phyloP scores from a whole-genome alignment of 2,329 filamentous ascomycete species.

The Stenocarpella maydis region DNA sequence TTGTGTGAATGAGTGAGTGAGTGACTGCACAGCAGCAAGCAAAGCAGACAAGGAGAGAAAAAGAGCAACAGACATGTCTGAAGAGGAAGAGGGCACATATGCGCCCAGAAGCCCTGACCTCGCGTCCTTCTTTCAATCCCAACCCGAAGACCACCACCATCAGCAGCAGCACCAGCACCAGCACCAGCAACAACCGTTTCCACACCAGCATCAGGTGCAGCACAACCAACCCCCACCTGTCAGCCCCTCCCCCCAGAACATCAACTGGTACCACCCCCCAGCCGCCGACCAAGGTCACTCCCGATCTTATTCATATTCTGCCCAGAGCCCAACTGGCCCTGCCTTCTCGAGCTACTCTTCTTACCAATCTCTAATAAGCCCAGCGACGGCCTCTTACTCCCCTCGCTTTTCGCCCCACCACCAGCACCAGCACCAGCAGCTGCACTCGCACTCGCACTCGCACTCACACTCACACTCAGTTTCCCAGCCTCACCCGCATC shows the following conservation, averaged over 20 bases:
- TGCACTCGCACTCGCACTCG: background rate
- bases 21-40: background rate
- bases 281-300: slow-evolving; percentile 28
- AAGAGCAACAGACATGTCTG: slow-evolving; percentile 29
- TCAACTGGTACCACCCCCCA: slow-evolving; percentile 34
- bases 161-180: slow-evolving; percentile 37
- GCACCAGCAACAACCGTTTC: slow-evolving; percentile 23
- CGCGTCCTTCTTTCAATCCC: slow-evolving; percentile 37
- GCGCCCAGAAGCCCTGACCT: slow-evolving; percentile 27
- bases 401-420: slow-evolving; percentile 32
- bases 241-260: slow-evolving; percentile 24
- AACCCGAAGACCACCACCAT: slow-evolving; percentile 37
- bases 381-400: slow-evolving; percentile 25
- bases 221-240: slow-evolving; percentile 24
- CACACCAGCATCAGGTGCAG: slow-evolving; percentile 31
- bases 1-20: slow-evolving; percentile 15
- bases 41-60: too few species aligned
- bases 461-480: background rate
- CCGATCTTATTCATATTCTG: slow-evolving; percentile 35
- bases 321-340: slow-evolving; percentile 33
- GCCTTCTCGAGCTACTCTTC: slow-evolving; percentile 27
- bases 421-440: slow-evolving; percentile 25
- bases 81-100: slow-evolving; percentile 26
- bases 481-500: background rate
- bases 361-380: slow-evolving; percentile 31